Evolutionary conservation across 2,329 filamentous ascomycete genomes (phyloP).

Genomic region (Fusarium pseudograminearum): DNA sequence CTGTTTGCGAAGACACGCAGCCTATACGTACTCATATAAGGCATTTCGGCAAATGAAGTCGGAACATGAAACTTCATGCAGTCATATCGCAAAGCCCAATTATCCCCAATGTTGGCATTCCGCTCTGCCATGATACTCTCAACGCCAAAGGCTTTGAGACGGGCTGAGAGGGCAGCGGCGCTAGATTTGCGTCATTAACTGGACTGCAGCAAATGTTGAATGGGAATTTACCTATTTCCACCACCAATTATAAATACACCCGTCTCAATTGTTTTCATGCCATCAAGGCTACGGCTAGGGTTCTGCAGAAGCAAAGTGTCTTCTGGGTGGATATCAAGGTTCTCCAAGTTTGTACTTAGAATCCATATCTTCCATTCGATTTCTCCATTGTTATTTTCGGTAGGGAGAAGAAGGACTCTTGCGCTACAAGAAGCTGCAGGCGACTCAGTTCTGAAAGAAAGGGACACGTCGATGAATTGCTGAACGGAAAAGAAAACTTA

Average conservation of each 20-base stretch:
- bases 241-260: slow-evolving; percentile 34
- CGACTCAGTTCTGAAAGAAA: slow-evolving; percentile 17
- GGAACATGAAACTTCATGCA: slow-evolving; percentile 35
- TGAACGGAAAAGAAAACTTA: neutral
- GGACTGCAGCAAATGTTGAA: rapidly evolving
- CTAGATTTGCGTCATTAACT: neutral
- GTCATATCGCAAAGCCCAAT: slow-evolving; percentile 35
- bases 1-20: rapidly evolving
- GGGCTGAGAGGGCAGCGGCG: slow-evolving; percentile 12
- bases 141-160: slow-evolving; percentile 29
- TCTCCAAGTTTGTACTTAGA: slow-evolving; percentile 27
- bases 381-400: rapidly evolving
- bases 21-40: slow-evolving; percentile 19
- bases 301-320: slow-evolving; percentile 6
- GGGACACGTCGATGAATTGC: slow-evolving; percentile 27
- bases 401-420: slow-evolving; percentile 18
- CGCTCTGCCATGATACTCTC: slow-evolving; percentile 30
- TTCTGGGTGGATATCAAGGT: slow-evolving; percentile 19
- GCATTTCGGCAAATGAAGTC: slow-evolving; percentile 31
- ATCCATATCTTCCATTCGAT: slow-evolving; percentile 37
- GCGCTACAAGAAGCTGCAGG: slow-evolving; percentile 13
- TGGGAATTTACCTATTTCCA: slow-evolving; percentile 22
- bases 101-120: slow-evolving; percentile 23
- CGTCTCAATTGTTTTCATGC: neutral
- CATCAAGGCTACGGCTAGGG: neutral